Percentiles rank a stretch among this genome's conserved stretches.
Conservation (phyloP, 2,329 filamentous ascomycete species). For the Aureobasidium sp. region DNA sequence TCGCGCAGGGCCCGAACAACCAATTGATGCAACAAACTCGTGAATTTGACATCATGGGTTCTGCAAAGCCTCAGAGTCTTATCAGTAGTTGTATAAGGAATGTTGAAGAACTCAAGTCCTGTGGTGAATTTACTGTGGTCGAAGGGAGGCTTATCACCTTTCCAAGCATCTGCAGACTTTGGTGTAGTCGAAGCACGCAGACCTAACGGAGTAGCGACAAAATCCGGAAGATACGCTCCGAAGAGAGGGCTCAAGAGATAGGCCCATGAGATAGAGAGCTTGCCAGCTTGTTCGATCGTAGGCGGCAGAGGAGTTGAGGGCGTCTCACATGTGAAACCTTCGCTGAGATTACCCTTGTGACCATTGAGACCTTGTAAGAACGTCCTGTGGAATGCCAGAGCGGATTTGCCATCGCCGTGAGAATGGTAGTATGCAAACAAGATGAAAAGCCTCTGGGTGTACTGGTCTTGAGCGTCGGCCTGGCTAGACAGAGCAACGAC, state of each 20-base stretch:
- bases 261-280: constrained; percentile 39
- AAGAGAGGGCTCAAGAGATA: constrained; percentile 38
- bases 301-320: constrained; percentile 24
- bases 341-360: not conserved
- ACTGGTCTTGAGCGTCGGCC: not conserved
- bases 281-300: constrained; percentile 35
- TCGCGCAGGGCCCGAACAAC: constrained; percentile 30
- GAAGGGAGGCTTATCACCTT: constrained; percentile 24
- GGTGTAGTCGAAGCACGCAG: constrained; percentile 26
- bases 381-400: constrained; percentile 36
- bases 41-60: constrained; percentile 35
- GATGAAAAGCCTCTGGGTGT: constrained; percentile 26
- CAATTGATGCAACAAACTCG: constrained; percentile 36
- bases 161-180: constrained; percentile 30
- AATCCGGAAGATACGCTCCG: constrained; percentile 32
- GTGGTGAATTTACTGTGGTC: constrained; percentile 25
- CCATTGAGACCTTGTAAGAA: constrained; percentile 29
- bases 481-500: constrained; percentile 27
- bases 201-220: constrained; percentile 29
- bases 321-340: constrained; percentile 15
- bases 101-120: constrained; percentile 28
- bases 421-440: constrained; percentile 40
- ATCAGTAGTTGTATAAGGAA: constrained; percentile 26
- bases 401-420: constrained; percentile 39
- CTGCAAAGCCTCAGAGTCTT: constrained; percentile 28